phyloP scores from a whole-genome alignment of 768 basidiomycete species.

The Termitomyces sp. region DNA sequence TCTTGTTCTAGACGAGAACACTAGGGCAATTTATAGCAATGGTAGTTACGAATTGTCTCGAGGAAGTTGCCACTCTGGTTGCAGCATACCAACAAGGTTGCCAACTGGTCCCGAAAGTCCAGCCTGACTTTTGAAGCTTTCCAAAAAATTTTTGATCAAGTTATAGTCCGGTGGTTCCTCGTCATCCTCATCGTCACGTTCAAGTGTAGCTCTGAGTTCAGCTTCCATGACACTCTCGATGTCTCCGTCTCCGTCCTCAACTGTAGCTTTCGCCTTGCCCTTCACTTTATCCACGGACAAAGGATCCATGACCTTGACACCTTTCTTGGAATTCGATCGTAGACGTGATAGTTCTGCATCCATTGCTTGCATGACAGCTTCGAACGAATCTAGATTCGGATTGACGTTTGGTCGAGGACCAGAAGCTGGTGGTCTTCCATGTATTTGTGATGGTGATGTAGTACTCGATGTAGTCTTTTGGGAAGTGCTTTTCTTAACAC shows the following conservation, averaged over 20 bases:
- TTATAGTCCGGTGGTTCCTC: slow-evolving; percentile 74
- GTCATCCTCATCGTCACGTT: slow-evolving; percentile 40
- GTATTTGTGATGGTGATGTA: slow-evolving; percentile 1
- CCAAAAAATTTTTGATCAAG: slow-evolving; percentile 94
- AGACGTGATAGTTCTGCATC: slow-evolving; percentile 72
- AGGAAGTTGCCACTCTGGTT: slow-evolving; percentile 72
- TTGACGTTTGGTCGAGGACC: slow-evolving; percentile 47
- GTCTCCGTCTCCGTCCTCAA: slow-evolving; percentile 50
- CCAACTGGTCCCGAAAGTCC: slow-evolving; percentile 91
- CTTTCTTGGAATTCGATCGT: slow-evolving; percentile 28
- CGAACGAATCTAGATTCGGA: slow-evolving; percentile 85
- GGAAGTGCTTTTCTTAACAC: slow-evolving; percentile 23
- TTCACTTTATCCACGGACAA: slow-evolving; percentile 28
- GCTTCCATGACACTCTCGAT: slow-evolving; percentile 89
- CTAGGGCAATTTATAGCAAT: background rate
- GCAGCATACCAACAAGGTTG: slow-evolving; percentile 81
- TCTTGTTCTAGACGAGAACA: no score
- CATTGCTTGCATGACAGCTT: slow-evolving; percentile 95
- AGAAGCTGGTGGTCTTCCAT: slow-evolving; percentile 20
- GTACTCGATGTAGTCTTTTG: slow-evolving; percentile 10
- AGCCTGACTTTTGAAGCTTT: slow-evolving; percentile 91
- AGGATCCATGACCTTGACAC: slow-evolving; percentile 12
- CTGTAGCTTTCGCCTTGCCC: slow-evolving; percentile 43
- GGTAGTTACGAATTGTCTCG: slow-evolving; percentile 49
- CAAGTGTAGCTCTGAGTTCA: slow-evolving; percentile 69